These are phyloP conservation scores for Fibroporia radiculosa DNA, from an alignment of 768 basidiomycete genomes.

Conservation along the genomic window DNA sequence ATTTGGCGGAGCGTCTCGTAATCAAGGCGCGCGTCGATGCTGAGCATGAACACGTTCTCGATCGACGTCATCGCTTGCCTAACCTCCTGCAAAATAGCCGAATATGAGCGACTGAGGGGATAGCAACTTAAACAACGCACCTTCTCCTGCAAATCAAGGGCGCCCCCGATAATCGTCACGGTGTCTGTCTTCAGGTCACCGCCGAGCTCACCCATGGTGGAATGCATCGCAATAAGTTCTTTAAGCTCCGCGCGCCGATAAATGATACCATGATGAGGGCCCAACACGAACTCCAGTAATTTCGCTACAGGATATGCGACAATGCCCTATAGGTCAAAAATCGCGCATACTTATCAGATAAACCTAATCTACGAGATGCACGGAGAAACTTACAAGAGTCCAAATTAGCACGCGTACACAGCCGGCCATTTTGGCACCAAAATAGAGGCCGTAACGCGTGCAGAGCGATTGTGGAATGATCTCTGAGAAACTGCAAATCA, in stretches of 20 bases:
- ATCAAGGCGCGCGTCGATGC: constrained; percentile 76
- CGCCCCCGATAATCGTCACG: constrained; percentile 83
- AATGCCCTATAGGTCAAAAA: constrained; percentile 41
- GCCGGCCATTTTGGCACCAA: constrained; percentile 81
- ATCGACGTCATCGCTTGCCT: constrained; percentile 74
- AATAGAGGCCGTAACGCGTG: constrained; percentile 81
- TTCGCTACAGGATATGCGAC: constrained; percentile 85
- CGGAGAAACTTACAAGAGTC: constrained; percentile 50
- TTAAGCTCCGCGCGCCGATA: constrained; percentile 80
- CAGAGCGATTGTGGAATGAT: constrained; percentile 93
- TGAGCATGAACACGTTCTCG: constrained; percentile 77
- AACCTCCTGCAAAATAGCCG: constrained; percentile 5
- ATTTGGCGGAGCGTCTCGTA: constrained; percentile 73
- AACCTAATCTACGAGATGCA: too few species aligned
- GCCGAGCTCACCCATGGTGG: constrained; percentile 60
- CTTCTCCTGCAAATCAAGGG: constrained; percentile 84
- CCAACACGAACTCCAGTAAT: constrained; percentile 67
- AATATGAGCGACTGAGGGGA: background rate
- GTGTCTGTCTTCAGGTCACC: constrained; percentile 86
- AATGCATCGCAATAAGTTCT: constrained; percentile 87
- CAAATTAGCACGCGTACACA: constrained; percentile 64
- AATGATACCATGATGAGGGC: constrained; percentile 85
- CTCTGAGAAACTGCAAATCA: constrained; percentile 62
- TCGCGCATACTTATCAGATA: background rate
- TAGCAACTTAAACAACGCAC: constrained; percentile 32